Evolutionary conservation across 257 asterid species (phyloP), one percentile per base, ranked within the genome.

Genomic region (Apocynum venetum): DNA sequence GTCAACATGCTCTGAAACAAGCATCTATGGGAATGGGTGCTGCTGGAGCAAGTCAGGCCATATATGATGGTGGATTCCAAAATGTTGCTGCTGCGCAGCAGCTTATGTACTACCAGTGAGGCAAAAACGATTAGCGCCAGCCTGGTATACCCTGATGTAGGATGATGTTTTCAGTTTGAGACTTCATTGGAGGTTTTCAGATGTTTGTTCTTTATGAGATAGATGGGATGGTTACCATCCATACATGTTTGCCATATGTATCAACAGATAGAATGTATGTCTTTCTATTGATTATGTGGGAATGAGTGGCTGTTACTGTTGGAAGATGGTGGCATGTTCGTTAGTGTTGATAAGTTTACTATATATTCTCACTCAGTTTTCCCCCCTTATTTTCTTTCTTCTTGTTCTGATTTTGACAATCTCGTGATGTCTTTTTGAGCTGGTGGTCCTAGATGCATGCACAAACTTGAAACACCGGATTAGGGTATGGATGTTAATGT

Each of bases 11-110:
- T 56, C 70, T 86, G 35, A 84, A 82, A 76, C 87, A 78, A 73
- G 84, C 86, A 11, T 75, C 88, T 25, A 71, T 86, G 73, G 89
- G 89, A n/a, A 77, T 86, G 85, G 82, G 87, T 69, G 85, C 86
- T 53, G 77, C 86, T 76, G 88, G 89, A 74, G 84, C 86, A 60
- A 94, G 98, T 93, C 97, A 94, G 80, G 96, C 96, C 82, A 91
- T 95, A 64, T 95, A 95, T 20, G 99, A 95, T 41, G 93, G 96
- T 12, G 97, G 99, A 53, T 95, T 83, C 81, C 97, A 87, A 91
- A 93, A 83, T 31, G 85, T 89, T 53, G 96, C 91, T 56, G 92
- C 92, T 48, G 91, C 96, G 57, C 98, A 94, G 88, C 98, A 92
- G 83, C 93, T 94, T 81, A 92, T 94, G 97, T 94, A 90, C 83